Percentiles rank a stretch among this genome's conserved stretches.
Conservation (phyloP, 2,329 filamentous ascomycete genomes). For the Phaeoacremonium minimum region DNA sequence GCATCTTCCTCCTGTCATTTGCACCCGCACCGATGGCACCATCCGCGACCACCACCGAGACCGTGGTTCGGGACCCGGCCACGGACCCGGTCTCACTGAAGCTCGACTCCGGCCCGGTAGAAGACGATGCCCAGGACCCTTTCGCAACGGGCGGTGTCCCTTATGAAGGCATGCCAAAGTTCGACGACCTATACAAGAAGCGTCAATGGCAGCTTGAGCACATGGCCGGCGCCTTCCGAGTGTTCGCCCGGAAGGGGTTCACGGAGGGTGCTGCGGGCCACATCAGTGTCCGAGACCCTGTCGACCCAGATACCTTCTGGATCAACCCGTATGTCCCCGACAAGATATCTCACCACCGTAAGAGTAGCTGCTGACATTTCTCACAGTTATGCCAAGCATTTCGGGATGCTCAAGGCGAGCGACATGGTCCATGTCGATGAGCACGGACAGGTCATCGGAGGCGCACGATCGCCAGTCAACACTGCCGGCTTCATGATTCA, state of each 20-base stretch:
- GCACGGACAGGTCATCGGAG: constrained; percentile 1
- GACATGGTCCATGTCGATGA: constrained; percentile 5
- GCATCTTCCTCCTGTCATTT: too few species aligned
- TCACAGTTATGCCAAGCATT: constrained; percentile 19
- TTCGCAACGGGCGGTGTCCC: neutral
- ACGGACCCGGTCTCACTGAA: neutral
- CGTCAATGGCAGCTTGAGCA: constrained; percentile 43
- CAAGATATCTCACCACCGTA: constrained; percentile 38
- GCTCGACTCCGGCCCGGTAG: neutral
- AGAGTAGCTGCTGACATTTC: constrained; percentile 49
- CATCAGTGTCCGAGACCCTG: constrained; percentile 61
- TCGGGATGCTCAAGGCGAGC: constrained; percentile 53
- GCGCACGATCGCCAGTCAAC: constrained; percentile 6
- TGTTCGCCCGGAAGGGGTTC: constrained; percentile 62
- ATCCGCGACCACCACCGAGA: neutral
- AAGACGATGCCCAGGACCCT: neutral
- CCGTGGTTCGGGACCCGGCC: neutral
- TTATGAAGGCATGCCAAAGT: neutral
- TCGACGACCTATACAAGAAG: neutral
- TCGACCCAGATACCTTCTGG: constrained; percentile 59
- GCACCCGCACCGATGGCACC: neutral
- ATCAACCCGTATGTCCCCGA: constrained; percentile 28
- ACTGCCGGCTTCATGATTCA: constrained; percentile 56
- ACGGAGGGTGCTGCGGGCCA: constrained; percentile 67
- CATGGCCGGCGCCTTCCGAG: constrained; percentile 63